A percentile compares a stretch with the other conserved stretches of the same genome.
Evolutionary conservation across 768 basidiomycete species (phyloP).

Genomic region (Boletales sp.): DNA sequence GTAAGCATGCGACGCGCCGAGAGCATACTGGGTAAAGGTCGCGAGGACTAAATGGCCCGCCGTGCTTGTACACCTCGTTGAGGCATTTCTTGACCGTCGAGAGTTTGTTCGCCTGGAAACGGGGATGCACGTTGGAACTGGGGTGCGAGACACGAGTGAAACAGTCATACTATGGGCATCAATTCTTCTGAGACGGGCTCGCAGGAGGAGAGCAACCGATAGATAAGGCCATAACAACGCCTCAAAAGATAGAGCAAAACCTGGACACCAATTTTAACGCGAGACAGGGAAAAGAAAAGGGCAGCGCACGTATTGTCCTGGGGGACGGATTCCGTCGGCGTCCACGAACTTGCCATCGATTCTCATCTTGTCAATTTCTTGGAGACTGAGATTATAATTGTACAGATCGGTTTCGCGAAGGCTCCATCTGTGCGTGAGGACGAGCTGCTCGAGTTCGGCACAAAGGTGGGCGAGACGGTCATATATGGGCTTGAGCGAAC

Average conservation of each 20-base stretch:
- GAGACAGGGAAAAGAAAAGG: not conserved
- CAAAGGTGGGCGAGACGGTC: constrained; percentile 87
- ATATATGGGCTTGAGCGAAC: constrained; percentile 86
- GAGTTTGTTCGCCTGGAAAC: constrained; percentile 82
- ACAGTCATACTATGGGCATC: constrained; percentile 79
- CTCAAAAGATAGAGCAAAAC: constrained; percentile 89
- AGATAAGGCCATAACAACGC: constrained; percentile 95
- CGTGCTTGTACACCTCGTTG: constrained; percentile 93
- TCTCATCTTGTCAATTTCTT: constrained; percentile 96
- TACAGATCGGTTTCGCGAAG: constrained; percentile 90
- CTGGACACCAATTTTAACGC: constrained; percentile 36
- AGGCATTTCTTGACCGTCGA: constrained; percentile 96
- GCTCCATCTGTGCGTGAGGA: constrained; percentile 96
- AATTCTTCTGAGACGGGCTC: constrained; percentile 98
- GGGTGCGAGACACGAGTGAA: not conserved
- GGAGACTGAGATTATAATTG: constrained; percentile 89
- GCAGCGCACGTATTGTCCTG: constrained; percentile 86
- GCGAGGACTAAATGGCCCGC: constrained; percentile 86
- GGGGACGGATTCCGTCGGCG: constrained; percentile 83
- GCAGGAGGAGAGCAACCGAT: constrained; percentile 86
- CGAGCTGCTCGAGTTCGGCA: constrained; percentile 84
- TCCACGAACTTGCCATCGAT: constrained; percentile 98
- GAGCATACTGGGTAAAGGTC: constrained; percentile 87
- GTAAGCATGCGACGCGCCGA: not conserved
- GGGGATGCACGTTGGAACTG: not conserved